Base-by-base conservation (phyloP, 1,284 basidiomycete species). In the Sutorius eximius region DNA sequence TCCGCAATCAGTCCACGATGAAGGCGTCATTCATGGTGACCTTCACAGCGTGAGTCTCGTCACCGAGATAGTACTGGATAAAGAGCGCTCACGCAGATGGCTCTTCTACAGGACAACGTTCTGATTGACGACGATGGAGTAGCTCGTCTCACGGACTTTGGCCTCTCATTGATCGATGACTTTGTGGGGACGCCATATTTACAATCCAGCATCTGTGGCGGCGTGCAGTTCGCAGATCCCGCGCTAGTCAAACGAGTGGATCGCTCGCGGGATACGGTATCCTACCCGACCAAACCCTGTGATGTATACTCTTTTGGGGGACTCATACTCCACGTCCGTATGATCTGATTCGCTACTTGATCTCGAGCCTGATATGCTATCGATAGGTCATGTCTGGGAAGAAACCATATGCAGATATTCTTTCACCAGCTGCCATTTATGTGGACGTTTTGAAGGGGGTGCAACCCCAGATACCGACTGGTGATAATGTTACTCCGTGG, bases 151-250 rank as follows among this genome's bases (percentile, higher is more conserved):
- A 53, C 62, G 0, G 75, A 77, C 52, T 77, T 76, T 48, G 75
- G 74, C 10, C 62, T 75, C 12, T 76, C 75, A 0, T 59, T 65
- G 32, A 59, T 71, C 45, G 57, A 52, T 5, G 74, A 74, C 32
- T 65, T 71, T 33, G 53, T 68, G 45, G 68, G 67, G 12, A 66
- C 66, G 3, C 66, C 73, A 5, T 74, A 75, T 44, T 45, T 70
- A 32, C 70, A 59, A 2, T 73, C 69, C 2, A 59, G 62, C 7
- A 60, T 72, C 8, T 65, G 65, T 32, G 75, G 73, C 11, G 55
- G 55, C 15, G 46, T 73, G 13, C 65, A 68, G 22, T 77, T 72
- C 61, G 63, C 71, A 27, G 76, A 76, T 41, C 75, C 73, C 0
- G 71, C 72, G 29, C 58, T 75, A 3, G 66, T 68, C 36, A 42